Evolutionary conservation across 2,329 filamentous ascomycete genomes (phyloP), one percentile per base, ranked within the genome.

Genomic region (Metarhizium humberi): DNA sequence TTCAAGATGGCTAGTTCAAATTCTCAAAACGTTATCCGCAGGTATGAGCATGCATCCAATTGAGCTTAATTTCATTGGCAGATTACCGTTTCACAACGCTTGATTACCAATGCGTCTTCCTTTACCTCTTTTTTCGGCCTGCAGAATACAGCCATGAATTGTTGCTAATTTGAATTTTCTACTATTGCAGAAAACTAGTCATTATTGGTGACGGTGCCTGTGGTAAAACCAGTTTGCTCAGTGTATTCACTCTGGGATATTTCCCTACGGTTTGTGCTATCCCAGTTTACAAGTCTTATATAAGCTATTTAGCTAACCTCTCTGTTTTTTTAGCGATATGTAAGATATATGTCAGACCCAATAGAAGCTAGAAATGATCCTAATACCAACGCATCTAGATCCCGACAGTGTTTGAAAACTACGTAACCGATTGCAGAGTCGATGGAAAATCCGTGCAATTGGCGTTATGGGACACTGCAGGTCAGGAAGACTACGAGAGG

Each of bases 361-460:
- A 42, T 55, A 43, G 48, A 52, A 55, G 7, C 48, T 25, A 20
- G 30, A 11, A 20, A 53, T 57, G 34, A 54, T 54, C 38, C 55
- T 51, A 51, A 53, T 60, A 59, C 58, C 67, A 55, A 69, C 60
- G n/a, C 52, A 43, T 16, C 30, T 34, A 71, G 86, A 92, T 96
- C 52, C 94, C 94, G 1, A 99, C 94, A 50, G 94, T 99, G 42
- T 99, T 99, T 73, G 94, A 99, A 70, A 99, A 99, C 76, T 99
- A 99, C 68, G 94, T 99, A 61, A 99, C 94, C 64, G 94, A 99
- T 75, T 99, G 94, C 74, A 83, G 92, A 75, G 94, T 99, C 58
- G 94, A 99, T 70, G 94, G 94, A 67, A 96, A 96, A 71, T 96
- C 90, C n/a, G 94, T 99, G 43, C 94, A 99, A 75, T 80, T 99